Conservation (phyloP, 2,329 filamentous ascomycete species). For the Pezicula carpinea region DNA sequence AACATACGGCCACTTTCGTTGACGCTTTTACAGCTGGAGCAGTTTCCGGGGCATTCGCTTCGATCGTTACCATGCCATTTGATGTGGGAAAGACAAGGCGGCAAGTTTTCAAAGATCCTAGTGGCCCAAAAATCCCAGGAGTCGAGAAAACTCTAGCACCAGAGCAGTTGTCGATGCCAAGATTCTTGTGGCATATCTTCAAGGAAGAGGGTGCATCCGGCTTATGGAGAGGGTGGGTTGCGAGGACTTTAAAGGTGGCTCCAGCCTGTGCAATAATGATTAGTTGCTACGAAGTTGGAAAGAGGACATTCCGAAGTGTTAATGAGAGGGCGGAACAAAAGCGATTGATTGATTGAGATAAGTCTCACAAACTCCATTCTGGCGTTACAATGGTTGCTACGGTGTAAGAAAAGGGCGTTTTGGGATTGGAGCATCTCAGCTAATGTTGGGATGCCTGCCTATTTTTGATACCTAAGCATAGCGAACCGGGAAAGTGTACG, state of each 20-base stretch:
- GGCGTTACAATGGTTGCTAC: neutral
- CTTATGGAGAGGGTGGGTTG: conserved; percentile 87
- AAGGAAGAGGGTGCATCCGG: conserved; percentile 75
- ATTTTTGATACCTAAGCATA: conserved; percentile 1
- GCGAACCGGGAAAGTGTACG: neutral
- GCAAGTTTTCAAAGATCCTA: conserved; percentile 69
- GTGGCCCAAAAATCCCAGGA: conserved; percentile 26
- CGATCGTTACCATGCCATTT: conserved; percentile 88
- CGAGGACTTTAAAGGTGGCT: conserved; percentile 87
- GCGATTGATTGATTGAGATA: conserved; percentile 12
- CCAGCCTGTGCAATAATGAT: conserved; percentile 99
- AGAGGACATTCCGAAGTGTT: conserved; percentile 74
- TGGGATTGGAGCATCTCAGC: neutral
- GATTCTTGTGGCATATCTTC: conserved; percentile 88
- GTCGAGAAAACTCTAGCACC: conserved; percentile 44
- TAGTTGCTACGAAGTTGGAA: conserved; percentile 93
- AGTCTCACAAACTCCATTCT: neutral
- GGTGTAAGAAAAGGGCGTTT: conserved; percentile 4
- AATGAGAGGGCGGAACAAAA: conserved; percentile 50
- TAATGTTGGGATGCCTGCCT: neutral
- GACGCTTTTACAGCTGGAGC: conserved; percentile 90
- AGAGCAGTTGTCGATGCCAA: conserved; percentile 73
- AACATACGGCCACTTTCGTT: conserved; percentile 71
- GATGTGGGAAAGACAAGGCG: conserved; percentile 96
- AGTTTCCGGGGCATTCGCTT: conserved; percentile 75